phyloP scores from a whole-genome alignment of 2,329 filamentous ascomycete species.

The Xylaria hypoxylon region DNA sequence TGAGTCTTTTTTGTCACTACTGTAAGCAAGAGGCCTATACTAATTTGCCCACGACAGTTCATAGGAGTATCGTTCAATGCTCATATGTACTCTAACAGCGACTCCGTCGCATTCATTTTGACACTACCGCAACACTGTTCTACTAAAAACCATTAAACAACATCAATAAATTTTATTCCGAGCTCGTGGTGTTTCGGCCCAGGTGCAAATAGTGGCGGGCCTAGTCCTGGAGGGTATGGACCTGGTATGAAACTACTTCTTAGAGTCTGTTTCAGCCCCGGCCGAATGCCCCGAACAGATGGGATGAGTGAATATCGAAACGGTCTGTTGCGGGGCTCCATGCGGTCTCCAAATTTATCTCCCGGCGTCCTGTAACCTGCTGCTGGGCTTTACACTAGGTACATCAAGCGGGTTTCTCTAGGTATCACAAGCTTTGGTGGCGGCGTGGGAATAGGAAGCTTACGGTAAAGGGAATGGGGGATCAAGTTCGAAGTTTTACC shows the following conservation, averaged over 20 bases:
- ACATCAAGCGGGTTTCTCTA: background rate
- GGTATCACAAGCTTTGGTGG: conserved; percentile 12
- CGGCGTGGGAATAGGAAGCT: conserved; percentile 3
- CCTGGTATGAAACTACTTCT: conserved; percentile 30
- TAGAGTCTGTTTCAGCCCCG: conserved; percentile 34
- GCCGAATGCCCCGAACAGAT: conserved; percentile 28
- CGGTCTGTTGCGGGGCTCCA: conserved; percentile 30
- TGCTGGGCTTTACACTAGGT: background rate
- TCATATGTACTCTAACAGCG: background rate
- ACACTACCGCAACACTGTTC: background rate
- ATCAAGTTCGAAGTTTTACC: conserved; percentile 2
- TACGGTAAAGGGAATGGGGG: conserved; percentile 8
- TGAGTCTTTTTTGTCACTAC: conserved; percentile 4
- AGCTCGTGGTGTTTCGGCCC: conserved; percentile 20
- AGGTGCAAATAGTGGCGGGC: conserved; percentile 16
- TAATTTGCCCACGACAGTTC: conserved; percentile 26
- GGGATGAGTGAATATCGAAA: conserved; percentile 22
- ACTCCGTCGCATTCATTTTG: background rate
- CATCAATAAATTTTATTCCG: background rate
- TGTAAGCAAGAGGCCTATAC: background rate
- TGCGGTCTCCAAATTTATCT: conserved; percentile 40
- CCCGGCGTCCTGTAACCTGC: conserved; percentile 24
- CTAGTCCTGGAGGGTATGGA: conserved; percentile 15
- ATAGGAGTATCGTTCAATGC: background rate
- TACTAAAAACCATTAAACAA: conserved; percentile 3